phyloP scores from a whole-genome alignment of 2,329 filamentous ascomycete genomes.

The Alternaria hordeiaustralica region DNA sequence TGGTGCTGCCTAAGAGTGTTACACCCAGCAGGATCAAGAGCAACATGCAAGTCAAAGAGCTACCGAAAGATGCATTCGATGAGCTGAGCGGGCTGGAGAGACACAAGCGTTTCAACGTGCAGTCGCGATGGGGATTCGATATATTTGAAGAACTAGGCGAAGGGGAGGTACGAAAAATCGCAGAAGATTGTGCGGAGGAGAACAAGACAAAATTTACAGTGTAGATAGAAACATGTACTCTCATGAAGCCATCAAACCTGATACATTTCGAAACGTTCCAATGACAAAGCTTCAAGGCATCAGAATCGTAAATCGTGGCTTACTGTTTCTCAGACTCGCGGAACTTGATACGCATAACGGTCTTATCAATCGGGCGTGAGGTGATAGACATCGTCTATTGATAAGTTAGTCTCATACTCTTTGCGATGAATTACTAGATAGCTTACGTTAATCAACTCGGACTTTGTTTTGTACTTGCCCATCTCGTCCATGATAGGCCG shows the following conservation, averaged over 20 bases:
- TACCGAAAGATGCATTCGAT: conserved; percentile 73
- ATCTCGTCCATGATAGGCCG: conserved; percentile 33
- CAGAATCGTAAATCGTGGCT: neutral
- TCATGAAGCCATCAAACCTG: fast-evolving
- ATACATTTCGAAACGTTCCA: neutral
- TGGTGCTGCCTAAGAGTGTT: conserved; percentile 83
- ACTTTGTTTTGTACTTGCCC: conserved; percentile 38
- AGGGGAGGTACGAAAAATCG: conserved; percentile 26
- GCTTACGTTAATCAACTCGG: conserved; percentile 45
- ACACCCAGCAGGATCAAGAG: conserved; percentile 73
- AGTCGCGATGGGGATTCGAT: conserved; percentile 33
- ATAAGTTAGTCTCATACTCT: conserved; percentile 10
- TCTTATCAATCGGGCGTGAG: conserved; percentile 40
- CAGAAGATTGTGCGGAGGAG: conserved; percentile 22
- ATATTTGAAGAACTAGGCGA: conserved; percentile 35
- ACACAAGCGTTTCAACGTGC: conserved; percentile 34
- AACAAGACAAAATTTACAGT: conserved; percentile 28
- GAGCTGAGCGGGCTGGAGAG: conserved; percentile 59
- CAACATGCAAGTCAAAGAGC: conserved; percentile 71
- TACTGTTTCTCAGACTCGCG: neutral
- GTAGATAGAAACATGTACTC: neutral
- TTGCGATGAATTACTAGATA: no score
- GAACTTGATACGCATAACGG: conserved; percentile 36
- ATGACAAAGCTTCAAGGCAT: no score
- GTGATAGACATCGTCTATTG: conserved; percentile 39